Evolutionary conservation across 345 rosid species (phyloP), one percentile per base, ranked within the genome.

Genomic region (Eucalyptus tenuipes): DNA sequence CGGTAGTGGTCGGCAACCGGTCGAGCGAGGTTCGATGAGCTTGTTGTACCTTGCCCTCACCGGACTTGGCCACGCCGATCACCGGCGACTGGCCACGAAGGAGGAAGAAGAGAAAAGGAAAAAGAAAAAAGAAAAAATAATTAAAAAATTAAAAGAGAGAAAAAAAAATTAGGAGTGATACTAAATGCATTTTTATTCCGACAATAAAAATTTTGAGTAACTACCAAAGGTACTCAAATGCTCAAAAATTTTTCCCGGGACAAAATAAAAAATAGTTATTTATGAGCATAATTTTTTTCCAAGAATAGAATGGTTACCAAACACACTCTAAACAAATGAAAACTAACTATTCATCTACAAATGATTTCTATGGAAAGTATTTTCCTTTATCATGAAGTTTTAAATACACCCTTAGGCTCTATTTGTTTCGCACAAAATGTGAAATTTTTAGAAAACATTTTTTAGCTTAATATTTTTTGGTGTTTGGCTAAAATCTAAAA

Each of bases 81-180:
- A 7, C 0, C 0, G 0, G 0, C 2, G 1, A 50, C 0, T 1
- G 0, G 20, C 53, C 20, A 50, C 0, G 53, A 49, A 15, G 52
- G 1, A 49, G 50, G 50, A 49, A 49, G 3, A 49, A 49, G 52
- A 49, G 52, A 50, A 50, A 50, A 16, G 20, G 22, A 50, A 50
- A 50, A 50, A 50, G 0, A 49, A 5, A 5, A 3, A 10, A 0
- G 1, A 16, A 50, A 49, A 50, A 16, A 49, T 49, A 0, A 50
- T 16, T 16, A 50, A 16, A 50, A 16, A 16, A 6, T 6, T 16
- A 50, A 50, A 6, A 50, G 3, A 16, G 16, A 50, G 1, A 49
- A 49, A 49, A 49, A 49, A 49, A 49, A 5, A 1, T 49, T 49
- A 16, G 20, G 53, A 50, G 2, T 50, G 53, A 6, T 50, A 50